A percentile compares a stretch with the other conserved stretches of the same genome.
These are phyloP conservation scores for Ophiosphaerella herpotricha DNA, from an alignment of 2,329 filamentous ascomycete species.

Conservation along the genomic window DNA sequence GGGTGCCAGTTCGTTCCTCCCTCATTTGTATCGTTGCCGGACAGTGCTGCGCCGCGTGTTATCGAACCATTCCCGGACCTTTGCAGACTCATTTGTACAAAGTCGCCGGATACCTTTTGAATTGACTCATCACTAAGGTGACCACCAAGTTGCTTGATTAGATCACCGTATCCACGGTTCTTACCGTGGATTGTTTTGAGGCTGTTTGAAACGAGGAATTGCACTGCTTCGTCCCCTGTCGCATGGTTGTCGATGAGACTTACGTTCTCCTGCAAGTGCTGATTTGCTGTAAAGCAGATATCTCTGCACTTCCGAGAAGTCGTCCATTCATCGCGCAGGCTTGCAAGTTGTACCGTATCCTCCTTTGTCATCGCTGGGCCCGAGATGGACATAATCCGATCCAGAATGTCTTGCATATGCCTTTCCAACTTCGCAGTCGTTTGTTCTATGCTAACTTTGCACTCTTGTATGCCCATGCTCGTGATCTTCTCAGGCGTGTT, in stretches of 20 bases:
- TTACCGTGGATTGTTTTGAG: conserved; percentile 14
- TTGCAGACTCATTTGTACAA: neutral
- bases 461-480: conserved; percentile 11
- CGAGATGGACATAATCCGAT: conserved; percentile 6
- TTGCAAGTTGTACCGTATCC: conserved; percentile 4
- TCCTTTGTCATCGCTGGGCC: conserved; percentile 6
- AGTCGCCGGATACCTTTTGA: conserved; percentile 19
- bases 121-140: conserved; percentile 35
- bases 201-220: conserved; percentile 11
- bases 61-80: neutral
- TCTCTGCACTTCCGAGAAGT: conserved; percentile 12
- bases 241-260: conserved; percentile 14
- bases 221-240: conserved; percentile 10
- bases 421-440: conserved; percentile 10
- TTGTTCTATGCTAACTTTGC: conserved; percentile 8
- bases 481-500: conserved; percentile 7
- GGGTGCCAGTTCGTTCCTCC: neutral
- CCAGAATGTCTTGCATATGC: conserved; percentile 10
- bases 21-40: neutral
- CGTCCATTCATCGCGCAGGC: conserved; percentile 11
- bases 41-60: neutral
- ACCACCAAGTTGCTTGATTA: conserved; percentile 3
- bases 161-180: conserved; percentile 9
- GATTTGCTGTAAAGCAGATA: conserved; percentile 7
- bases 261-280: conserved; percentile 10